Evolutionary conservation across 2,329 filamentous ascomycete species (phyloP), one percentile per base, ranked within the genome.

Genomic region (Passalora sequoiae): DNA sequence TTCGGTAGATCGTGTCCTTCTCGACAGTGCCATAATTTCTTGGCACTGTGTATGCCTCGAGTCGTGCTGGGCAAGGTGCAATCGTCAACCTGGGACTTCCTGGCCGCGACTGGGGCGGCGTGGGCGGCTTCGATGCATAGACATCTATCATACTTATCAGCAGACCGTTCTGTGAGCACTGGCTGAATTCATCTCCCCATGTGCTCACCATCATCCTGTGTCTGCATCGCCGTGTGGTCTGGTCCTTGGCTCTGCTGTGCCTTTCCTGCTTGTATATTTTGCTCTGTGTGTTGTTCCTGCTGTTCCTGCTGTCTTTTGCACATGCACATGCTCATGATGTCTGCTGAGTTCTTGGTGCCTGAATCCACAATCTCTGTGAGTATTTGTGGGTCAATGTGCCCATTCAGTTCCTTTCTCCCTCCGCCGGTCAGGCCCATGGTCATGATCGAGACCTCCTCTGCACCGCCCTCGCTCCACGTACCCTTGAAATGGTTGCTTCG

Each of bases 21-120:
- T 83, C 69, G 15, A 95, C 83, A 20, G 80, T 69, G 13, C 84
- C 86, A 65, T 91, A 95, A 61, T 95, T 95, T 52, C 69, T 58
- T 1, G 86, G 85, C n/a, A 69, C 69, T 12, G 66, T 51, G 4
- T 66, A 52, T 24, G 64, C 59, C 30, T 57, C 55, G 15, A 72
- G 57, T n/a, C 69, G 64, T 10, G 58, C 50, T 38, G 66, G 57
- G 21, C 50, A 55, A 2, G 45, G 47, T 13, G 42, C 44, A 3
- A 54, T 50, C 7, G 49, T 51, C 29, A 57, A 27, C 6, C 38
- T 40, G 35, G 57, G 55, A 1, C 57, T 54, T 2, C 43, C 31
- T 9, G 47, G 42, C 17, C 54, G 51, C 4, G 52, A 53, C 10
- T 46, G 32, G 8, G 58, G 56, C 6, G 59, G 56, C 9, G 58